Evolutionary conservation across 352 stramenopile species (phyloP).

Genomic region (Bremia lactucae): DNA sequence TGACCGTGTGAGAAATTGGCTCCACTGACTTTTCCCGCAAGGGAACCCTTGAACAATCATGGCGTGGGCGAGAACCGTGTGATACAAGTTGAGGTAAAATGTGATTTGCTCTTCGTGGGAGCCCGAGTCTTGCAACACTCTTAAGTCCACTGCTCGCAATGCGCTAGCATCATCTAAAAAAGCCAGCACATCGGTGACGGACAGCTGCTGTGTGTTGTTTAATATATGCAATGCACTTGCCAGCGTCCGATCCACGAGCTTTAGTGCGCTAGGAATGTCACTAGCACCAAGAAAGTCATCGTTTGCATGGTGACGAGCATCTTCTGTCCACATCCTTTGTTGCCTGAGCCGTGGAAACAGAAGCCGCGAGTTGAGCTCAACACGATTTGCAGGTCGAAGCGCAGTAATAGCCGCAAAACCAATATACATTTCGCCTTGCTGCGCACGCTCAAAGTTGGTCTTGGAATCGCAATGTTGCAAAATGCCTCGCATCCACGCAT

Average conservation of each 20-base stretch:
- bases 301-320: neutral
- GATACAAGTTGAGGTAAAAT: slow-evolving; percentile 79
- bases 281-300: slow-evolving; percentile 3
- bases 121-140: slow-evolving; percentile 21
- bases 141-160: slow-evolving; percentile 45
- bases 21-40: slow-evolving; percentile 45
- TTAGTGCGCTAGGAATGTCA: slow-evolving; percentile 7
- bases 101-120: slow-evolving; percentile 56
- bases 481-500: slow-evolving; percentile 55
- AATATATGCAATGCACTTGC: slow-evolving; percentile 28
- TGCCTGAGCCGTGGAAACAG: slow-evolving; percentile 36
- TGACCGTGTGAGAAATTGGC: slow-evolving; percentile 41
- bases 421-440: slow-evolving; percentile 29
- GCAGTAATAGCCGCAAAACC: slow-evolving; percentile 23
- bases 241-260: slow-evolving; percentile 22
- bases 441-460: slow-evolving; percentile 32
- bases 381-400: slow-evolving; percentile 37
- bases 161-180: slow-evolving; percentile 63
- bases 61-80: slow-evolving; percentile 60
- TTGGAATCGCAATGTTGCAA: slow-evolving; percentile 41
- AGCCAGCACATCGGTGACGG: slow-evolving; percentile 37
- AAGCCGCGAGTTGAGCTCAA: slow-evolving; percentile 51
- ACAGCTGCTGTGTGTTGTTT: slow-evolving; percentile 24
- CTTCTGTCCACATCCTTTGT: neutral
- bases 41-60: slow-evolving; percentile 63